Base-by-base conservation (phyloP, 306 rosid species). In the Trifolium dubium region DNA sequence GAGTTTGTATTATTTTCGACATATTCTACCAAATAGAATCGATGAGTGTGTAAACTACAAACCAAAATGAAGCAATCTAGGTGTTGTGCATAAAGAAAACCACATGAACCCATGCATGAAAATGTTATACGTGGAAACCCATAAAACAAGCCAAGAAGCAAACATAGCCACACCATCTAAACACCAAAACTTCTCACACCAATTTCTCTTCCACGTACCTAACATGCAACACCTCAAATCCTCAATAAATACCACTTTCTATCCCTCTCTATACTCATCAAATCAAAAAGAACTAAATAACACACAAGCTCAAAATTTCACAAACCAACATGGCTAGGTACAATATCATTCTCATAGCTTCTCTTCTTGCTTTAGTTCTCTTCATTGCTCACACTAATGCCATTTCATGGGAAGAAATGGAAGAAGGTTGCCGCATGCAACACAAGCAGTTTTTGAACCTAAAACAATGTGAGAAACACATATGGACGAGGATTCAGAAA, bases 141-240 rank as follows among this genome's bases (percentile, higher is more conserved):
- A 10, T 30, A 0, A 35, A 71, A 4, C 19, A 66, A 12, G 5
- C 13, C 28, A 15, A 56, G 29, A 73, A 44, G 47, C 71, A 67
- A 69, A 61, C 56, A 49, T 8, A 60, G 85, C 79, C 79, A 78
- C 82, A 34, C 59, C 62, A 51, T 0, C 70, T 31, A 40, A 47
- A 47, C 53, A 47, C 19, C 8, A 47, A 47, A 47, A 0, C 54
- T 8, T 23, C 23, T 11, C 37, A 0, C 66, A 10, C 75, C 72
- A 11, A 43, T 43, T 43, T 43, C 49, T 5, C 5, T 43, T 43
- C 12, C 88, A 81, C 85, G 83, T 71, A 64, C 46, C 64, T 72
- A 2, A 47, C 85, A 80, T 68, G 75, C 80, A 76, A 17, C 0
- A 29, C 66, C 55, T 71, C 72, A 14, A 34, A 10, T 60, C 68